phyloP scores from a whole-genome alignment of 83 land plant genomes.

The Diphasiastrum complanatum region DNA sequence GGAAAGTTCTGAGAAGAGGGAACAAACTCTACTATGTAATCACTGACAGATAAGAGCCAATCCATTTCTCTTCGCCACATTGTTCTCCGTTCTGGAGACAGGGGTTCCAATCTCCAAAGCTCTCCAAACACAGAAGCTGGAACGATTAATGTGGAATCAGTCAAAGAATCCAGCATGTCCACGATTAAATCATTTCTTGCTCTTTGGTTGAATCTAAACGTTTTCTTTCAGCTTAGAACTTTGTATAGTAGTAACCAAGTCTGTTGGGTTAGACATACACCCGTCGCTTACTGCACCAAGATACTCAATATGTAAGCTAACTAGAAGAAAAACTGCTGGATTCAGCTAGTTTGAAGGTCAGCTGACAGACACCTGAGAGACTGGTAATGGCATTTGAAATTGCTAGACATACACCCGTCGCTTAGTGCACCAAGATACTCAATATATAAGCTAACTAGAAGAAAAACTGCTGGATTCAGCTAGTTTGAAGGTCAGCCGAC shows the following conservation, averaged over 20 bases:
- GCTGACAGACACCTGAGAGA: conserved; percentile 58
- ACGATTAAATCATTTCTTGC: neutral
- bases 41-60: conserved; percentile 57
- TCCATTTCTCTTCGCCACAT: conserved; percentile 63
- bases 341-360: neutral
- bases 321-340: neutral
- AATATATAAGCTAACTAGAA: too few relatives aligned
- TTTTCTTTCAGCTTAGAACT: neutral
- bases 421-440: too few relatives aligned
- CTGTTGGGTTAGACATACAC: neutral
- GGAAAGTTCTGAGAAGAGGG: conserved; percentile 52
- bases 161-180: neutral
- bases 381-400: conserved; percentile 69
- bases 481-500: neutral
- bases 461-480: neutral
- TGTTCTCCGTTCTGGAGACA: conserved; percentile 46
- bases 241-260: neutral
- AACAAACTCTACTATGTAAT: conserved; percentile 68
- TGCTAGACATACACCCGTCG: too few relatives aligned
- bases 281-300: neutral
- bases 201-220: too few relatives aligned
- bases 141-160: too few relatives aligned
- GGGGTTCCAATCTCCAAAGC: conserved; percentile 49
- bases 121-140: conserved; percentile 75
- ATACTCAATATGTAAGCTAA: neutral